A percentile compares a stretch with the other conserved stretches of the same genome.
Evolutionary conservation across 345 rosid genomes (phyloP).

Genomic region (Eutrema yunnanense): DNA sequence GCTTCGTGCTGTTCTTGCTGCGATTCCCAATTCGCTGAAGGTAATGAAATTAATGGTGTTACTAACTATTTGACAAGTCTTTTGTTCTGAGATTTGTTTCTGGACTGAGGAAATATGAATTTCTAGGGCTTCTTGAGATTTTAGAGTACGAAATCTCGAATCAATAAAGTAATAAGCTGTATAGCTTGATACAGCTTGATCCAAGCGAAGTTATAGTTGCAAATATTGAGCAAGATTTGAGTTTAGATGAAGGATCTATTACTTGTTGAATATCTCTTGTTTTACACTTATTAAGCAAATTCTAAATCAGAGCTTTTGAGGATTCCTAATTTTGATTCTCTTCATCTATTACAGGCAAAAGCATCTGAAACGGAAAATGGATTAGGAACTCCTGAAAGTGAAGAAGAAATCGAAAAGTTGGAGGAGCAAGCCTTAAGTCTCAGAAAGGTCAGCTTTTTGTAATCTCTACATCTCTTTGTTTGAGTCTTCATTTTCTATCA

Average conservation of each 20-base stretch:
- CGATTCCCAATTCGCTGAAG: slow-evolving; percentile 77
- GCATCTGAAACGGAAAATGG: slow-evolving; percentile 38
- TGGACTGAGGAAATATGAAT: background rate
- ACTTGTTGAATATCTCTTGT: background rate
- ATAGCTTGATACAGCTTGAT: too few relatives aligned
- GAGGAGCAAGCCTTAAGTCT: slow-evolving; percentile 68
- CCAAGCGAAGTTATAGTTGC: background rate
- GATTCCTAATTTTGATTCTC: background rate
- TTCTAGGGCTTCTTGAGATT: background rate
- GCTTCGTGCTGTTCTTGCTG: slow-evolving; percentile 75
- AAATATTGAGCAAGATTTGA: background rate
- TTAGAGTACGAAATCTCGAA: background rate
- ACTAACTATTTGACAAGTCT: background rate
- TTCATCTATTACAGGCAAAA: slow-evolving; percentile 40
- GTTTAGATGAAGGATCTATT: slow-evolving; percentile 7
- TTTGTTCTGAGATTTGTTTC: background rate
- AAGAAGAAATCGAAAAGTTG: slow-evolving; percentile 58
- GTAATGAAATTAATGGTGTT: slow-evolving; percentile 27
- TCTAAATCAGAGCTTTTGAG: background rate
- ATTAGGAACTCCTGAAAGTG: slow-evolving; percentile 39
- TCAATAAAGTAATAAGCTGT: background rate
- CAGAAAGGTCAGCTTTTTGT: slow-evolving; percentile 49
- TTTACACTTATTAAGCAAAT: background rate
- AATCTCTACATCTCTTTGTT: background rate
- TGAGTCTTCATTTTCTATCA: background rate